Conservation (phyloP, 2,329 filamentous ascomycete genomes). For the Colletotrichum eremochloae region DNA sequence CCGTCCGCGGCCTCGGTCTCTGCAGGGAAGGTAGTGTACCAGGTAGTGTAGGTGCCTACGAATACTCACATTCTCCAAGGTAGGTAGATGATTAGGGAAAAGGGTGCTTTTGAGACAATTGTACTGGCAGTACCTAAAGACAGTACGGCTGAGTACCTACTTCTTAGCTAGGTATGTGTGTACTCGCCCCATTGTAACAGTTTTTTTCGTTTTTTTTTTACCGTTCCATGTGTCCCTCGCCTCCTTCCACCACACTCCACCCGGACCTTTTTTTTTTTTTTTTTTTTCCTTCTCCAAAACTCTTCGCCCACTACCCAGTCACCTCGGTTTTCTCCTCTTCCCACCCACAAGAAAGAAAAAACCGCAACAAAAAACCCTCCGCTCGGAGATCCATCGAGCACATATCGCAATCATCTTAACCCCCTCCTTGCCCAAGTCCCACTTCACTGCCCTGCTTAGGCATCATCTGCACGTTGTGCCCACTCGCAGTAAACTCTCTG, state of each 20-base stretch:
- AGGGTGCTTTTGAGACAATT: not conserved
- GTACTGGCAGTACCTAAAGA: not conserved
- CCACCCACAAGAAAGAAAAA: constrained; percentile 22
- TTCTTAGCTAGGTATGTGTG: not conserved
- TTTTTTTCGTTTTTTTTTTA: not conserved
- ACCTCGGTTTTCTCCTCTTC: constrained; percentile 9
- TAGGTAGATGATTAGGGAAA: not conserved
- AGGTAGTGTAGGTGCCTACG: not conserved
- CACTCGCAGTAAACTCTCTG: constrained; percentile 13
- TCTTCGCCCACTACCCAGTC: constrained; percentile 16
- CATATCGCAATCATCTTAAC: constrained; percentile 20
- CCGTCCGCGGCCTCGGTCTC: not conserved
- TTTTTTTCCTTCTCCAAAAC: constrained; percentile 1
- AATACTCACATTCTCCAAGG: too few species aligned
- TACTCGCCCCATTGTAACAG: not conserved
- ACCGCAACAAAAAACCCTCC: constrained; percentile 25
- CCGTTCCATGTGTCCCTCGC: constrained; percentile 13
- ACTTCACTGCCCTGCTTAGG: constrained; percentile 26
- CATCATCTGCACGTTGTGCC: constrained; percentile 20
- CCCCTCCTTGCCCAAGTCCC: constrained; percentile 6
- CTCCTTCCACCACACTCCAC: constrained; percentile 9
- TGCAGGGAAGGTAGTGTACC: not conserved
- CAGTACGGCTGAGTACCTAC: too few species aligned
- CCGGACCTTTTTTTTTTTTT: not conserved
- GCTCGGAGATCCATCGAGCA: constrained; percentile 28